Evolutionary conservation across 108 stramenopile species (phyloP).

Genomic region (Cylindrotheca fusiformis): DNA sequence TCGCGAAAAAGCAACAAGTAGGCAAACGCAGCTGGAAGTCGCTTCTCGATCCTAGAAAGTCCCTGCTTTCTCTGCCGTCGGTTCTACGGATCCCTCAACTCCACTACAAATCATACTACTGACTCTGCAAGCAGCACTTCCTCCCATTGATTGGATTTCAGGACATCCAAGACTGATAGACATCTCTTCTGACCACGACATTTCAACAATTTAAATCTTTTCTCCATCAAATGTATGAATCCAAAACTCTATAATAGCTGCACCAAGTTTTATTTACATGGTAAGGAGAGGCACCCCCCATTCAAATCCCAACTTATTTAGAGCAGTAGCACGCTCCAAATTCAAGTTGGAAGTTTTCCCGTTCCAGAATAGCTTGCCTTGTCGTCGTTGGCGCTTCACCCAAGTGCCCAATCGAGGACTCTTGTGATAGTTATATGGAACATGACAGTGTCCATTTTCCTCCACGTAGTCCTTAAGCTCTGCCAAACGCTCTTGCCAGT

Average conservation of each 20-base stretch:
- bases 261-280: too few species aligned
- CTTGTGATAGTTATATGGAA: slow-evolving; percentile 11
- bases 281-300: not conserved
- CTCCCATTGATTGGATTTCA: too few species aligned
- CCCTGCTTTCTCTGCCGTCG: too few species aligned
- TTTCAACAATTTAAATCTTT: too few species aligned
- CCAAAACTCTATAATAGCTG: too few species aligned
- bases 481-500: slow-evolving; percentile 19
- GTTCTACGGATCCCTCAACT: too few species aligned
- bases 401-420: slow-evolving; percentile 5
- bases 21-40: slow-evolving; percentile 10
- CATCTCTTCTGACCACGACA: too few species aligned
- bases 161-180: too few species aligned
- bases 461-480: slow-evolving; percentile 15
- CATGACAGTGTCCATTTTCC: slow-evolving; percentile 21
- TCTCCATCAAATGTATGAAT: too few species aligned
- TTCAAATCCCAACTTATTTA: not conserved
- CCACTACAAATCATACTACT: too few species aligned
- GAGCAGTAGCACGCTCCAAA: not conserved
- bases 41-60: too few species aligned
- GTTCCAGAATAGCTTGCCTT: slow-evolving; percentile 4
- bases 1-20: slow-evolving; percentile 23
- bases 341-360: slow-evolving; percentile 6
- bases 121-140: too few species aligned
- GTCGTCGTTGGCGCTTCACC: slow-evolving; percentile 31